These are phyloP conservation scores for Geosiphon pyriformis DNA, from an alignment of 192 early-diverging fungal genomes.

Conservation along the genomic window DNA sequence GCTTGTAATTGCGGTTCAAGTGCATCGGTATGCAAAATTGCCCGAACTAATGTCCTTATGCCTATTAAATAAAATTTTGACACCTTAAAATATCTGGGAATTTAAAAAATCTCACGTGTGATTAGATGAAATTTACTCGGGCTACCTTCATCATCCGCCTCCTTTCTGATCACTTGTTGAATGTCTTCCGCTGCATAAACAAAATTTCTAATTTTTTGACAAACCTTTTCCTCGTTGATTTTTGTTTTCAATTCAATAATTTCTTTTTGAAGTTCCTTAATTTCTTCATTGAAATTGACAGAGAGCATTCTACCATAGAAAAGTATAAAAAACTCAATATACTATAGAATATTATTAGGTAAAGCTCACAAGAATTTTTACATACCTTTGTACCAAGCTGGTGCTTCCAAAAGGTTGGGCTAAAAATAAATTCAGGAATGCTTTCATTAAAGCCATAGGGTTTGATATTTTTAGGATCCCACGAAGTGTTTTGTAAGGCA, in stretches of 20 bases:
- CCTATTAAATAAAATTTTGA: too few relatives aligned
- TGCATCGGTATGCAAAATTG: conserved; percentile 1
- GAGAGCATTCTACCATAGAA: conserved; percentile 40
- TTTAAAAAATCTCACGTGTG: too few relatives aligned
- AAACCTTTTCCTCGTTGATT: conserved; percentile 34
- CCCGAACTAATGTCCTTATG: not conserved
- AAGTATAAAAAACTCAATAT: not conserved
- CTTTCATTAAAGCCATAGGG: conserved; percentile 50
- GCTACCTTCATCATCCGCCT: conserved; percentile 17
- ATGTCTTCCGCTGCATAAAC: conserved; percentile 31
- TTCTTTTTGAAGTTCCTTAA: conserved; percentile 44
- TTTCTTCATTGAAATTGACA: conserved; percentile 46
- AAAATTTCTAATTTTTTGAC: conserved; percentile 46
- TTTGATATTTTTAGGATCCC: conserved; percentile 49
- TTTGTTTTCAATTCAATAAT: conserved; percentile 31
- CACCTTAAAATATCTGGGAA: too few relatives aligned
- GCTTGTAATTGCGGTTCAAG: conserved; percentile 7
- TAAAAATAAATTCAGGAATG: conserved; percentile 50
- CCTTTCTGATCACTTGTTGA: conserved; percentile 21
- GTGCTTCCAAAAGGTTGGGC: conserved; percentile 53
- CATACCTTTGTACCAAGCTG: conserved; percentile 48
- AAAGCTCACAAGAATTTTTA: too few relatives aligned
- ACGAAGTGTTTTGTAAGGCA: conserved; percentile 49
- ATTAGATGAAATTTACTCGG: too few relatives aligned
- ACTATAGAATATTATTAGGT: too few relatives aligned